phyloP scores from a whole-genome alignment of 169 alveolate genomes.

The Plasmodium chabaudi region DNA sequence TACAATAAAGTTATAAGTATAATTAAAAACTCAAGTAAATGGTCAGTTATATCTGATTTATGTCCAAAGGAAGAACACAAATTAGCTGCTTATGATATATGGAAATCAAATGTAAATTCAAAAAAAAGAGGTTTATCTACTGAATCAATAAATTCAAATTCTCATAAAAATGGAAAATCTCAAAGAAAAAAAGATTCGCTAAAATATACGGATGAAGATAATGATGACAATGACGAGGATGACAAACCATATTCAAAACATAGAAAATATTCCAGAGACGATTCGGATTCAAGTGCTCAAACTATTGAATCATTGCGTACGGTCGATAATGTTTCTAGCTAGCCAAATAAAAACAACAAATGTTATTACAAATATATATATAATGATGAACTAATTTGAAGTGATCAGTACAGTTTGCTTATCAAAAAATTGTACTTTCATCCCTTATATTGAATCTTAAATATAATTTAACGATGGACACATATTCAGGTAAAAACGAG shows the following conservation, averaged over 20 bases:
- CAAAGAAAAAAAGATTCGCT: conserved; percentile 19
- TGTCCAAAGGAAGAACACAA: conserved; percentile 73
- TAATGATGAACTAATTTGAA: too few species aligned
- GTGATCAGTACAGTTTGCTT: too few species aligned
- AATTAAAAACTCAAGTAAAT: conserved; percentile 56
- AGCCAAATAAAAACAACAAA: neutral
- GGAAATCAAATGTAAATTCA: conserved; percentile 50
- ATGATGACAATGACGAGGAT: conserved; percentile 33
- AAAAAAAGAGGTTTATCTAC: conserved; percentile 22
- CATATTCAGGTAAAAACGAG: too few species aligned
- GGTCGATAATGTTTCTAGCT: conserved; percentile 49
- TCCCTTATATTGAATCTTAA: too few species aligned
- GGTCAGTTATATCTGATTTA: conserved; percentile 46
- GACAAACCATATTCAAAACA: conserved; percentile 17
- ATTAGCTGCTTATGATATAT: conserved; percentile 56
- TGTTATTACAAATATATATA: neutral
- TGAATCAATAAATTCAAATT: conserved; percentile 56
- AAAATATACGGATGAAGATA: conserved; percentile 44
- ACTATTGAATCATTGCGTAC: conserved; percentile 73
- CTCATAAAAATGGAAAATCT: conserved; percentile 26
- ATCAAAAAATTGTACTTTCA: too few species aligned
- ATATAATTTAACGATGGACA: too few species aligned
- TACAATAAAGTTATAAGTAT: conserved; percentile 60
- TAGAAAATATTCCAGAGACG: conserved; percentile 49
- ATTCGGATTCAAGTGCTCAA: conserved; percentile 68